phyloP scores from a whole-genome alignment of 2,329 filamentous ascomycete genomes.

The Beauveria sp. region DNA sequence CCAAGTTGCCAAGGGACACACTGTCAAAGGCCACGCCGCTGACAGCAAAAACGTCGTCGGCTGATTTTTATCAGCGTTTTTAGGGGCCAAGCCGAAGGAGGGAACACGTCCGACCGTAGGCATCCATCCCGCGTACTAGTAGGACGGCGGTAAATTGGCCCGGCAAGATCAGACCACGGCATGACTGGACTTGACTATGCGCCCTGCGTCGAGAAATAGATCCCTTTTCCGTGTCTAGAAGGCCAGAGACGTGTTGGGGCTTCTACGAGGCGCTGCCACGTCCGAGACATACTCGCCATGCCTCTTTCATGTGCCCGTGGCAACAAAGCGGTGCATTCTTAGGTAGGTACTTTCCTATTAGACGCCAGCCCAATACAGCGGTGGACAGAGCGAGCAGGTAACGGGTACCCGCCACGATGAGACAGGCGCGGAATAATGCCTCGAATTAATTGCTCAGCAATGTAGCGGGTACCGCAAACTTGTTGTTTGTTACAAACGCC shows the following conservation, averaged over 20 bases:
- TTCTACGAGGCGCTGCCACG: not conserved
- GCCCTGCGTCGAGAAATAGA: not conserved
- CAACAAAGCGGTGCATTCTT: constrained; percentile 9
- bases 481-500: not conserved
- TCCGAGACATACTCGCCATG: not conserved
- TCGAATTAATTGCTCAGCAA: not conserved
- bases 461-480: constrained; percentile 4
- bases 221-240: not conserved
- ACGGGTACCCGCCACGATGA: not conserved
- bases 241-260: too few species aligned
- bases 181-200: not conserved
- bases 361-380: not conserved
- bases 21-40: not conserved
- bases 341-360: too few species aligned
- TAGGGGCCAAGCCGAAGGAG: not conserved
- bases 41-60: not conserved
- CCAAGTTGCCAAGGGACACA: not conserved
- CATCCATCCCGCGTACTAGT: not conserved
- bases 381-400: not conserved
- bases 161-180: constrained; percentile 1
- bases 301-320: constrained; percentile 8
- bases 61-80: not conserved
- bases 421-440: not conserved
- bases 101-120: not conserved
- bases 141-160: not conserved